A percentile compares a stretch with the other conserved stretches of the same genome.
These are phyloP conservation scores for Yamadazyma friedrichii DNA, from an alignment of 1,139 yeast species.

Conservation along the genomic window DNA sequence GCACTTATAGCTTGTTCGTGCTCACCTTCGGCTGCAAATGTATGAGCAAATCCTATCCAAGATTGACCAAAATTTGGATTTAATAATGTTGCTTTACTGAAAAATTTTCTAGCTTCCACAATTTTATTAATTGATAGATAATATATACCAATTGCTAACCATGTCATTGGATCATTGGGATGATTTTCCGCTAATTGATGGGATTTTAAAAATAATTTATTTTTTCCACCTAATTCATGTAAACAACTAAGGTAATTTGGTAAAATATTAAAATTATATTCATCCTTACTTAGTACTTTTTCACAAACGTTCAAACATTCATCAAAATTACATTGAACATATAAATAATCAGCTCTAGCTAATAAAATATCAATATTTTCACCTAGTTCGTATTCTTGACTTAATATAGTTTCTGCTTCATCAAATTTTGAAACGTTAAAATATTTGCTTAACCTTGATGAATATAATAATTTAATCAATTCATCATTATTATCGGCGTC, in stretches of 20 bases:
- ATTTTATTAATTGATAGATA: conserved; percentile 74
- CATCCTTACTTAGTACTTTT: conserved; percentile 57
- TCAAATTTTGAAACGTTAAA: conserved; percentile 56
- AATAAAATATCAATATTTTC: conserved; percentile 69
- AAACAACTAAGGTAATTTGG: conserved; percentile 84
- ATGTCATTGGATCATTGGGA: conserved; percentile 80
- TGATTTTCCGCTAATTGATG: conserved; percentile 86
- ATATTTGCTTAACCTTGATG: conserved; percentile 74
- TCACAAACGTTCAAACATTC: conserved; percentile 79
- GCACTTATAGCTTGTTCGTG: conserved; percentile 98
- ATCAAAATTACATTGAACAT: conserved; percentile 76
- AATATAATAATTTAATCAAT: conserved; percentile 70
- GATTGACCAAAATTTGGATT: conserved; percentile 94
- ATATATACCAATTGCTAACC: conserved; percentile 92
- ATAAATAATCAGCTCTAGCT: conserved; percentile 69
- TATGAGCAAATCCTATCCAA: conserved; percentile 98
- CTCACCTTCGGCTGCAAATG: conserved; percentile 96
- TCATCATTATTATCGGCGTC: conserved; percentile 81
- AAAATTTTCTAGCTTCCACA: conserved; percentile 81
- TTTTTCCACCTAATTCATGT: conserved; percentile 80
- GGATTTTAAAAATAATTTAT: conserved; percentile 75
- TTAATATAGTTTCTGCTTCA: conserved; percentile 65
- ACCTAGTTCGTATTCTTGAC: conserved; percentile 69
- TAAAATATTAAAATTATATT: conserved; percentile 66
- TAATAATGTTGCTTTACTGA: conserved; percentile 84